A percentile compares a stretch with the other conserved stretches of the same genome.
These are phyloP conservation scores for Xenoacremonium recifei DNA, from an alignment of 2,329 filamentous ascomycete species.

Conservation along the genomic window DNA sequence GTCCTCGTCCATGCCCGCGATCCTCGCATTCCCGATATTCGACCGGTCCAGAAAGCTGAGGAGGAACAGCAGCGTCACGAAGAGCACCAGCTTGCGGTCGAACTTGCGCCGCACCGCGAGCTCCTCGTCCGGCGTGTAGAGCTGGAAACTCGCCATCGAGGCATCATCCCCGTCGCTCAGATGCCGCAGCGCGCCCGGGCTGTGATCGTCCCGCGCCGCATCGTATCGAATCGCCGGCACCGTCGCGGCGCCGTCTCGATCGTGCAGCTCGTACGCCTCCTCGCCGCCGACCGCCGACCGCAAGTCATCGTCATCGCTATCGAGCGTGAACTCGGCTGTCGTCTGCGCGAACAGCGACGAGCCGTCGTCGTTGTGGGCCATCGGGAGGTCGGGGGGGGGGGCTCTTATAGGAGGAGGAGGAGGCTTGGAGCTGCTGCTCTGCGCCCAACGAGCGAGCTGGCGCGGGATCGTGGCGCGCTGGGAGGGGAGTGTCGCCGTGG, in stretches of 20 bases:
- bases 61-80: constrained; percentile 80
- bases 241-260: constrained; percentile 17
- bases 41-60: constrained; percentile 83
- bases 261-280: constrained; percentile 34
- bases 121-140: constrained; percentile 68
- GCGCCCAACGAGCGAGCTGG: too few relatives aligned
- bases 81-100: constrained; percentile 74
- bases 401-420: constrained; percentile 2
- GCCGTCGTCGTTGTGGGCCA: constrained; percentile 18
- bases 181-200: constrained; percentile 17
- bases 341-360: constrained; percentile 39
- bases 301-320: constrained; percentile 35
- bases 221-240: constrained; percentile 13
- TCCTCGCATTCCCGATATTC: constrained; percentile 64
- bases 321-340: constrained; percentile 34
- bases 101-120: constrained; percentile 68
- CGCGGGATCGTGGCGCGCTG: not conserved
- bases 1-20: constrained; percentile 63
- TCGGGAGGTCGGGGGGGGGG: constrained; percentile 13
- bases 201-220: constrained; percentile 14
- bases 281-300: constrained; percentile 29
- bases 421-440: too few relatives aligned
- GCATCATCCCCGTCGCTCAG: constrained; percentile 28
- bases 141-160: constrained; percentile 37
- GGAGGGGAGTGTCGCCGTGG: not conserved